Evolutionary conservation across 352 stramenopile genomes (phyloP).

Genomic region (Phytophthora pluvialis): DNA sequence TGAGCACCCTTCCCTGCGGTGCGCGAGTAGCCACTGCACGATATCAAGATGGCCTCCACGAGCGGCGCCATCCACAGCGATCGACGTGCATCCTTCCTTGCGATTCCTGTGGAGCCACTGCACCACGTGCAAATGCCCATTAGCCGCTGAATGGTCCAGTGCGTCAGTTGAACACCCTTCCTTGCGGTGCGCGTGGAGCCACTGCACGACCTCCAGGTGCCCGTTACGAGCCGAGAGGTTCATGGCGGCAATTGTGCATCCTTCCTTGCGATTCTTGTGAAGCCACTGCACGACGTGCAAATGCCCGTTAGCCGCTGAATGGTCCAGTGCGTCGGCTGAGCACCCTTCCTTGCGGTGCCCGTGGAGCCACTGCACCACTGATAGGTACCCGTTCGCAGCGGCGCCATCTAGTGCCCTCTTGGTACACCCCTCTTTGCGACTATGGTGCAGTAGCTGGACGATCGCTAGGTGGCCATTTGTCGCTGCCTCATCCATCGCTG

Average conservation of each 20-base stretch:
- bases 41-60: constrained; percentile 24
- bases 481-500: constrained; percentile 41
- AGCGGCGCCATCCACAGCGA: constrained; percentile 32
- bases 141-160: constrained; percentile 28
- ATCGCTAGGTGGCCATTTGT: constrained; percentile 28
- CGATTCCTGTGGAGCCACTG: constrained; percentile 41
- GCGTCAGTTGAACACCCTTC: constrained; percentile 37
- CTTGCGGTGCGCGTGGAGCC: constrained; percentile 28
- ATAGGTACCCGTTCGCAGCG: constrained; percentile 33
- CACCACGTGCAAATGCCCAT: constrained; percentile 24
- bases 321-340: constrained; percentile 35
- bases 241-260: constrained; percentile 31
- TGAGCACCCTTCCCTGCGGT: constrained; percentile 35
- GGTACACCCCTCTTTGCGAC: constrained; percentile 38
- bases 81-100: constrained; percentile 30
- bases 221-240: constrained; percentile 31
- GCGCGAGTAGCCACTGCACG: constrained; percentile 26
- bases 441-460: constrained; percentile 35
- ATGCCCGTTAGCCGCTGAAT: constrained; percentile 20
- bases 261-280: constrained; percentile 34
- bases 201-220: constrained; percentile 26
- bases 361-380: constrained; percentile 39
- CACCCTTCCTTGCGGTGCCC: constrained; percentile 32
- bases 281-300: constrained; percentile 35
- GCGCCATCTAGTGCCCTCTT: constrained; percentile 35